Percentiles rank a stretch among this genome's conserved stretches.
Conservation (phyloP, 2,329 filamentous ascomycete species). For the Lasiodiplodia sp. region DNA sequence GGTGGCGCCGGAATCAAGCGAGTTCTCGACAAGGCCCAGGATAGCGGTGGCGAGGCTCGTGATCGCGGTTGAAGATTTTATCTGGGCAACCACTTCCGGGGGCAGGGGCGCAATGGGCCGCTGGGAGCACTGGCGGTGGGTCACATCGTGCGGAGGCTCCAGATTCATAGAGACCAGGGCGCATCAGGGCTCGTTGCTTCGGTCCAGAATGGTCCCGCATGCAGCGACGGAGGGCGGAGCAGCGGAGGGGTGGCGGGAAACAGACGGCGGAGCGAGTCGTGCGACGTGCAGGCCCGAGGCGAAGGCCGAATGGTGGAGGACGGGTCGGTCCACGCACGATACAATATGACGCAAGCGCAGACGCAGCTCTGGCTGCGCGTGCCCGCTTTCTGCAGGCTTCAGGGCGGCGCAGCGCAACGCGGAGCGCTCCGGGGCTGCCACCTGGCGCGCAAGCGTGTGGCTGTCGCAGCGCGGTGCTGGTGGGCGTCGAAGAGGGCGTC, state of each 20-base stretch:
- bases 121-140: slow-evolving; percentile 17
- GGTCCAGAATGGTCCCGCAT: slow-evolving; percentile 13
- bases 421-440: slow-evolving; percentile 10
- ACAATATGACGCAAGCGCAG: slow-evolving; percentile 18
- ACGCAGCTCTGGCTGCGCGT: slow-evolving; percentile 4
- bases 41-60: slow-evolving; percentile 76
- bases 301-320: slow-evolving; percentile 1
- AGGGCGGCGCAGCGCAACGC: slow-evolving; percentile 18
- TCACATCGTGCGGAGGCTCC: slow-evolving; percentile 18
- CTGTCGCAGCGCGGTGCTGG: not conserved
- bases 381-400: not conserved
- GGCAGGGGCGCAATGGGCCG: slow-evolving; percentile 71
- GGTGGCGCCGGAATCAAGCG: slow-evolving; percentile 78
- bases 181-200: slow-evolving; percentile 2
- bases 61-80: slow-evolving; percentile 85
- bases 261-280: slow-evolving; percentile 23
- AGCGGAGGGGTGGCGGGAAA: slow-evolving; percentile 12
- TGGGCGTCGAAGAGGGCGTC: slow-evolving; percentile 18
- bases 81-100: slow-evolving; percentile 73
- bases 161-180: slow-evolving; percentile 26
- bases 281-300: slow-evolving; percentile 12
- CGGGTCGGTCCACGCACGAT: not conserved
- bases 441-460: slow-evolving; percentile 6
- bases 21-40: slow-evolving; percentile 78
- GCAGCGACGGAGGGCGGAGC: slow-evolving; percentile 11